Evolutionary conservation across 2,329 filamentous ascomycete genomes (phyloP).

Genomic region (Fusarium denticulatum): DNA sequence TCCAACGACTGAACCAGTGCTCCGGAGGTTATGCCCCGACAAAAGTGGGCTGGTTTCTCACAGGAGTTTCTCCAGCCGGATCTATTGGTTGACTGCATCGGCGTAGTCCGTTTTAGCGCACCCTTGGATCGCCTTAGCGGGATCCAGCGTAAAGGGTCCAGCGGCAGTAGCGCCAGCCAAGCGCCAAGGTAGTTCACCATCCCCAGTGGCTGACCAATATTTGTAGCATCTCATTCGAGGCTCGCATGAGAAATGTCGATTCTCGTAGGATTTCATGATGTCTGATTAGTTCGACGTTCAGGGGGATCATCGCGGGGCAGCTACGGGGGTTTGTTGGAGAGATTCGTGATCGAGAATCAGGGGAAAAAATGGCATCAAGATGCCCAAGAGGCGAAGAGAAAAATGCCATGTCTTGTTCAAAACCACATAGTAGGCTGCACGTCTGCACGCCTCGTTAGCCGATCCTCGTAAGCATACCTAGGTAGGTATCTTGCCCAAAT

Average conservation of each 20-base stretch:
- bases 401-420: neutral
- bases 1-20: neutral
- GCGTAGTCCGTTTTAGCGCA: slow-evolving; percentile 3
- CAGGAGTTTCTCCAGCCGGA: neutral
- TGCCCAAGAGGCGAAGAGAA: neutral
- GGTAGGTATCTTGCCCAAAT: neutral
- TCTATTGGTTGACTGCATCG: neutral
- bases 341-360: neutral
- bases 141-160: slow-evolving; percentile 31
- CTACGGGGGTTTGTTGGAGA: neutral
- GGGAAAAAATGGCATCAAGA: neutral
- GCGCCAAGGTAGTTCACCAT: neutral
- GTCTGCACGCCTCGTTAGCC: slow-evolving; percentile 1
- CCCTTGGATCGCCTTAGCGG: neutral
- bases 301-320: slow-evolving; percentile 26
- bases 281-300: slow-evolving; percentile 8
- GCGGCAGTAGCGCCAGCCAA: slow-evolving; percentile 23
- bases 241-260: slow-evolving; percentile 2
- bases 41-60: neutral
- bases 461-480: neutral
- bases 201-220: slow-evolving; percentile 15
- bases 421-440: neutral
- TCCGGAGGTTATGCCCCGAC: slow-evolving; percentile 31
- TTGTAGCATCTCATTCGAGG: slow-evolving; percentile 15
- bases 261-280: slow-evolving; percentile 15